phyloP scores from a whole-genome alignment of 1,284 basidiomycete species.

The Apiotrichum porosum region DNA sequence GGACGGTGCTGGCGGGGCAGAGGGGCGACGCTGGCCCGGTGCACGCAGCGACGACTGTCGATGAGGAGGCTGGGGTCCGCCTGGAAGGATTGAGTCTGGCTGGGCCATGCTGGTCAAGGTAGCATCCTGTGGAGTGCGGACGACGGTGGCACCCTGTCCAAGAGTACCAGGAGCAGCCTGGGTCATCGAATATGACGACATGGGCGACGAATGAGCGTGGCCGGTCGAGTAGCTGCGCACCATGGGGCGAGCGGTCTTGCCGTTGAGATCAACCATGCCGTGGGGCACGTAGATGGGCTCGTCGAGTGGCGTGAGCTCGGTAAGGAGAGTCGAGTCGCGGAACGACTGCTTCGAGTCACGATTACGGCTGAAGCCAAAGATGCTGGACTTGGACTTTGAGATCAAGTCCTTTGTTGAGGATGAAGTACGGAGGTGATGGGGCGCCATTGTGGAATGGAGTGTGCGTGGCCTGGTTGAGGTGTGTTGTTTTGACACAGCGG shows the following conservation, averaged over 20 bases:
- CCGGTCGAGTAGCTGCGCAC: conserved; percentile 15
- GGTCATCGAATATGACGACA: background rate
- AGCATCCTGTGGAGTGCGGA: conserved; percentile 31
- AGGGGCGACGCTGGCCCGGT: background rate
- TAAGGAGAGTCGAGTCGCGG: background rate
- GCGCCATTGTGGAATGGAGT: background rate
- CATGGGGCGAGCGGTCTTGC: background rate
- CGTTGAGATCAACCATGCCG: background rate
- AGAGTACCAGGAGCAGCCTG: conserved; percentile 1
- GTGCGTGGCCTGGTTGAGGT: too few relatives aligned
- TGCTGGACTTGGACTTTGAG: too few relatives aligned
- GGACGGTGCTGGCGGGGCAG: background rate
- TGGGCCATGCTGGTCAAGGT: conserved; percentile 18
- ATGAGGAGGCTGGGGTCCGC: background rate
- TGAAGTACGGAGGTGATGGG: background rate
- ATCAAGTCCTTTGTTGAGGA: too few relatives aligned
- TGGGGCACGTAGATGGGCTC: conserved; percentile 1
- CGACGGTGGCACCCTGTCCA: conserved; percentile 24
- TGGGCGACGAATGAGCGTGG: background rate
- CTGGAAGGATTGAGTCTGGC: background rate
- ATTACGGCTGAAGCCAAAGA: too few relatives aligned
- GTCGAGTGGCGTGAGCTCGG: background rate
- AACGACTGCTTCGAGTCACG: too few relatives aligned
- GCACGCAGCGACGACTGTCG: conserved; percentile 5
- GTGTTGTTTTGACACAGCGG: too few relatives aligned